Evolutionary conservation across 257 asterid species (phyloP), one percentile per base, ranked within the genome.

Genomic region (Rehmannia glutinosa): DNA sequence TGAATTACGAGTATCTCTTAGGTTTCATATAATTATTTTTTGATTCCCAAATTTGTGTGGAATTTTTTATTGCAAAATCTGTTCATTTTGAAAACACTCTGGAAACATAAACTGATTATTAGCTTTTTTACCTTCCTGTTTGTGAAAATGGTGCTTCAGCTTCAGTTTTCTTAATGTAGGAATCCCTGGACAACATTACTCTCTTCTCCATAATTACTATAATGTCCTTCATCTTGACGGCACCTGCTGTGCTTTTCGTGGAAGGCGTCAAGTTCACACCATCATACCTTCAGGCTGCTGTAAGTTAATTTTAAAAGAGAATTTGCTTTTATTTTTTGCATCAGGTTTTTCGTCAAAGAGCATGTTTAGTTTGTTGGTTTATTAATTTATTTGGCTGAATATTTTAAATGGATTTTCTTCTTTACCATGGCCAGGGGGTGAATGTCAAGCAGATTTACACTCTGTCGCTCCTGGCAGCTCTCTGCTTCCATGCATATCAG

Each of bases 401-500:
- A 5, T 58, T 23, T 30, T 23, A 21, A 35, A 60, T 24, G 54
- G 23, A 6, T 51, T 9, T 51, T 46, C 7, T 56, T 66, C 27
- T 55, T 72, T 45, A 49, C 67, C 38, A 25, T 64, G 57, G 33
- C 39, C 78, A 90, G 98, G 95, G 92, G 17, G 32, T 86, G 80
- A 81, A 87, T 72, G 83, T 87, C 55, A 79, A 72, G 46, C 84
- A 92, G 78, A 20, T 92, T 24, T 90, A 74, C 82, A 64, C 72
- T 35, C 78, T 84, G 70, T 92, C 96, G 10, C 75, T 92, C 42
- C 0, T 85, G 20, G 92, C 96, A 57, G 98, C 91, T 58, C 77
- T 89, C 49, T 81, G 87, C 85, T 92, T 83, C 87, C 98, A 89
- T 75, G 96, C 98, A 17, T 92, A 92, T 77, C 97, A 92, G 58